Percentiles rank a stretch among this genome's conserved stretches.
phyloP scores from a whole-genome alignment of 129 eudicot species.

The Sambucus nigra region DNA sequence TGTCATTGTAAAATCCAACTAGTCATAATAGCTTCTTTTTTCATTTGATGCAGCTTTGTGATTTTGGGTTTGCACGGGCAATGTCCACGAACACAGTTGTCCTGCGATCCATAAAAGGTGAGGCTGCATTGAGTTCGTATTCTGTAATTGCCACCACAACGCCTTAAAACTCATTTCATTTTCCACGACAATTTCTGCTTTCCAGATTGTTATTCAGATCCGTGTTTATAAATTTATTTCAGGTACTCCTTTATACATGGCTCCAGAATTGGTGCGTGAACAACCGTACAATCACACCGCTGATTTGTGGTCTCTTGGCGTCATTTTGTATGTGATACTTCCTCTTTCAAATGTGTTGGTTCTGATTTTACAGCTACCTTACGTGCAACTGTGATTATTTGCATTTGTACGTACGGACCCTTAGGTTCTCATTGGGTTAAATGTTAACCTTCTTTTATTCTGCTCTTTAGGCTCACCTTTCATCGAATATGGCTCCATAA shows the following conservation, averaged over 20 bases:
- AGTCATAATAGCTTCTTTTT: constrained; percentile 4
- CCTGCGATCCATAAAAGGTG: constrained; percentile 93
- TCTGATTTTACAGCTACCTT: background rate
- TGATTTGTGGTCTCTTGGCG: constrained; percentile 97
- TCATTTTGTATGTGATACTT: constrained; percentile 64
- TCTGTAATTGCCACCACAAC: background rate
- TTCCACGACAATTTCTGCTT: background rate
- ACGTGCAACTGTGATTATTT: background rate
- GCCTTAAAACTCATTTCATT: background rate
- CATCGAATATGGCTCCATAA: too few relatives aligned
- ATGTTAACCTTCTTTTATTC: background rate
- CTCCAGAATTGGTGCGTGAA: constrained; percentile 97
- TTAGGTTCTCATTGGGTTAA: background rate
- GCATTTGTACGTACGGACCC: background rate
- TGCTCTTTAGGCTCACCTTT: too few relatives aligned
- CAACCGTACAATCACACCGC: constrained; percentile 98
- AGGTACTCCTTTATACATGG: constrained; percentile 99
- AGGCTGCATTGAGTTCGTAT: constrained; percentile 5
- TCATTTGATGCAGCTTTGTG: constrained; percentile 66
- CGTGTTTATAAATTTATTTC: constrained; percentile 7
- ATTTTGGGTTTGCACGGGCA: constrained; percentile 99
- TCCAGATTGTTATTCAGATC: constrained; percentile 7
- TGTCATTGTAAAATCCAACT: constrained; percentile 3
- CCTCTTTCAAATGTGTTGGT: background rate
- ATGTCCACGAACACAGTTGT: constrained; percentile 98